Conservation (phyloP, 2,329 filamentous ascomycete species). For the Periglandula ipomoeae region DNA sequence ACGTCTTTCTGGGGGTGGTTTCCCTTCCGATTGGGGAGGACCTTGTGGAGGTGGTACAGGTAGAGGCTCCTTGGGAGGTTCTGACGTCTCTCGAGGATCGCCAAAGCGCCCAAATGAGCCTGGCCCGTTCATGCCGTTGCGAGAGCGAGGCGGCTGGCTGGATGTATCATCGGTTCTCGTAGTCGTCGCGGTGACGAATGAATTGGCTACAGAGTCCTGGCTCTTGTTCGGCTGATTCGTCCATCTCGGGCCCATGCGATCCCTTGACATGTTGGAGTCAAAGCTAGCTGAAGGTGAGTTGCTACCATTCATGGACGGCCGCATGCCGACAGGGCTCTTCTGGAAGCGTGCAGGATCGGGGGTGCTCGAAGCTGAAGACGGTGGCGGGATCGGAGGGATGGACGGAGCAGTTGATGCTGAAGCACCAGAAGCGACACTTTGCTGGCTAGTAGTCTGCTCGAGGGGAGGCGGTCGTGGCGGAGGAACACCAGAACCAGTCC, state of each 20-base stretch:
- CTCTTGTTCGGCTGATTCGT: slow-evolving; percentile 44
- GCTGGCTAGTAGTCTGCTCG: slow-evolving; percentile 17
- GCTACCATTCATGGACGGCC: slow-evolving; percentile 28
- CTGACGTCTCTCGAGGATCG: slow-evolving; percentile 12
- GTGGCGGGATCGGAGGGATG: slow-evolving; percentile 9
- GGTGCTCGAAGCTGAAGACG: slow-evolving; percentile 12
- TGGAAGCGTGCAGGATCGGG: slow-evolving; percentile 20
- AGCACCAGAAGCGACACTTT: slow-evolving; percentile 10
- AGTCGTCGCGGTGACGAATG: slow-evolving; percentile 21
- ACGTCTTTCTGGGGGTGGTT: slow-evolving; percentile 52
- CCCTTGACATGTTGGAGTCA: slow-evolving; percentile 35
- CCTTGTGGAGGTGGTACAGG: neutral
- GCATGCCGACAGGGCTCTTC: slow-evolving; percentile 20
- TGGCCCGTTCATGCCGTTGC: slow-evolving; percentile 37
- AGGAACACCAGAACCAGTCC: slow-evolving; percentile 12
- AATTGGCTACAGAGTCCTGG: slow-evolving; percentile 46
- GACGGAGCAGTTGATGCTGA: slow-evolving; percentile 10
- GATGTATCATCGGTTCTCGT: slow-evolving; percentile 41
- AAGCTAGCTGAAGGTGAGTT: slow-evolving; percentile 43
- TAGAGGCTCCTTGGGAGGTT: slow-evolving; percentile 10
- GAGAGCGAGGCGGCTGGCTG: slow-evolving; percentile 42
- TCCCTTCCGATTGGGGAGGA: slow-evolving; percentile 21
- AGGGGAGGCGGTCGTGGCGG: slow-evolving; percentile 16
- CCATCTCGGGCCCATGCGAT: slow-evolving; percentile 33
- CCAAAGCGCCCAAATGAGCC: slow-evolving; percentile 29